These are phyloP conservation scores for Globisporangium megalacanthum DNA, from an alignment of 352 stramenopile genomes.

Conservation along the genomic window DNA sequence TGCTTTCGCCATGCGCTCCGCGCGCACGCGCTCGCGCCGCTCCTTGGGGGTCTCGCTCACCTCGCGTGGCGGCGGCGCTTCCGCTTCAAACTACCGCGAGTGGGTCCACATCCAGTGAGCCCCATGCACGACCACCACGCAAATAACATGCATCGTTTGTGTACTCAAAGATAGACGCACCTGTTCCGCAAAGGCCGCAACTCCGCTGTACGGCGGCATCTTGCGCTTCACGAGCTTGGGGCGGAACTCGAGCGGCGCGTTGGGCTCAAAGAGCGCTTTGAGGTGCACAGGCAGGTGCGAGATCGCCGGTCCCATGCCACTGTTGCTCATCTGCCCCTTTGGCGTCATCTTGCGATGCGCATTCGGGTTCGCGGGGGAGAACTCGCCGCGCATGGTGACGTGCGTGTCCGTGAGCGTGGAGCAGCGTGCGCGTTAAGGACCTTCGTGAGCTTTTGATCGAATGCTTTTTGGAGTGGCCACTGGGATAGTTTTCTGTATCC, in stretches of 20 bases:
- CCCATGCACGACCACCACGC: no score
- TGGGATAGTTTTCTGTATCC: no score
- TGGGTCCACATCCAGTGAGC: no score
- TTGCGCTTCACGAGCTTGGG: conserved; percentile 78
- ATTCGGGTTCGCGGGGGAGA: conserved; percentile 30
- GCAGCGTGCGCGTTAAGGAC: no score
- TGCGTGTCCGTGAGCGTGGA: no score
- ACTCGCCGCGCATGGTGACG: not conserved
- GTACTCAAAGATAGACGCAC: no score
- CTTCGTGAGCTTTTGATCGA: no score
- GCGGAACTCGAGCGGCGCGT: conserved; percentile 64
- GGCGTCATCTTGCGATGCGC: conserved; percentile 85
- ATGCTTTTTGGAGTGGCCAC: no score
- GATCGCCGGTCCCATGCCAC: conserved; percentile 81
- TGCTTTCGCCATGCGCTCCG: conserved; percentile 54
- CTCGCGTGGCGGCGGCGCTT: conserved; percentile 44
- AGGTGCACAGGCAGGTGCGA: conserved; percentile 72
- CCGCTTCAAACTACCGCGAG: conserved; percentile 73
- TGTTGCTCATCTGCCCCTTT: conserved; percentile 86
- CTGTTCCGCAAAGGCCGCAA: conserved; percentile 33
- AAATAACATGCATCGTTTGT: no score
- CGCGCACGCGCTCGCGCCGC: conserved; percentile 46
- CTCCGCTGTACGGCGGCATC: conserved; percentile 74
- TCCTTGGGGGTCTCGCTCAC: conserved; percentile 78
- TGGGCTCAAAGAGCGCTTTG: conserved; percentile 80